A percentile compares a stretch with the other conserved stretches of the same genome.
Evolutionary conservation across 768 basidiomycete species (phyloP).

Genomic region (Mycena vulgaris): DNA sequence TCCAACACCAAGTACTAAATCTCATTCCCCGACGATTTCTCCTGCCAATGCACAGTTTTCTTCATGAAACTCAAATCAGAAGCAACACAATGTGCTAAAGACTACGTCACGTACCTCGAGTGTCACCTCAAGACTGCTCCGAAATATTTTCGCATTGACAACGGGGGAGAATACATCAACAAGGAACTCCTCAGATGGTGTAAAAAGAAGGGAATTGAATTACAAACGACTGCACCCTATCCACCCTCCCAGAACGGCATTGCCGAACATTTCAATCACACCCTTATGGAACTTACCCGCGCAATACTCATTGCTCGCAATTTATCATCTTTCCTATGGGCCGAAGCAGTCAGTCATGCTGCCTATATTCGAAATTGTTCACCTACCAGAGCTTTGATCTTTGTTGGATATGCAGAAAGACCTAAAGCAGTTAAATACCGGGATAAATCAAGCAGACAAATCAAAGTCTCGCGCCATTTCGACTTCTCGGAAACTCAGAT

Average conservation of each 20-base stretch:
- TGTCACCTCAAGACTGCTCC: background rate
- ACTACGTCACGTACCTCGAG: constrained; percentile 10
- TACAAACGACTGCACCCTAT: constrained; percentile 22
- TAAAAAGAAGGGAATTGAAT: constrained; percentile 17
- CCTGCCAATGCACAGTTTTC: constrained; percentile 6
- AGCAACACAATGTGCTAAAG: constrained; percentile 20
- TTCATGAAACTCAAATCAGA: constrained; percentile 21
- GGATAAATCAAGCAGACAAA: background rate
- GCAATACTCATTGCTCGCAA: constrained; percentile 20
- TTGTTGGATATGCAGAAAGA: constrained; percentile 1
- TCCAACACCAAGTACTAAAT: constrained; percentile 13
- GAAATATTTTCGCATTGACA: constrained; percentile 12
- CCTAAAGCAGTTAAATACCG: constrained; percentile 2
- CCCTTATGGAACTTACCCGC: constrained; percentile 19
- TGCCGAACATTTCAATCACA: constrained; percentile 21
- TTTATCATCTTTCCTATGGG: constrained; percentile 16
- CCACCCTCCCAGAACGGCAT: constrained; percentile 25
- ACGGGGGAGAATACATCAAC: constrained; percentile 22
- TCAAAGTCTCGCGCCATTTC: background rate
- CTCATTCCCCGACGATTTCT: constrained; percentile 13
- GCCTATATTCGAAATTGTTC: constrained; percentile 19
- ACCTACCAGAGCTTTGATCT: constrained; percentile 20
- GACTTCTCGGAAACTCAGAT: background rate
- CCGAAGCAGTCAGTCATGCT: constrained; percentile 23
- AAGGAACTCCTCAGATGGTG: constrained; percentile 19